Evolutionary conservation across 73 alveolate species (phyloP), one percentile per base, ranked within the genome.

Genomic region (Halteria grandinella): DNA sequence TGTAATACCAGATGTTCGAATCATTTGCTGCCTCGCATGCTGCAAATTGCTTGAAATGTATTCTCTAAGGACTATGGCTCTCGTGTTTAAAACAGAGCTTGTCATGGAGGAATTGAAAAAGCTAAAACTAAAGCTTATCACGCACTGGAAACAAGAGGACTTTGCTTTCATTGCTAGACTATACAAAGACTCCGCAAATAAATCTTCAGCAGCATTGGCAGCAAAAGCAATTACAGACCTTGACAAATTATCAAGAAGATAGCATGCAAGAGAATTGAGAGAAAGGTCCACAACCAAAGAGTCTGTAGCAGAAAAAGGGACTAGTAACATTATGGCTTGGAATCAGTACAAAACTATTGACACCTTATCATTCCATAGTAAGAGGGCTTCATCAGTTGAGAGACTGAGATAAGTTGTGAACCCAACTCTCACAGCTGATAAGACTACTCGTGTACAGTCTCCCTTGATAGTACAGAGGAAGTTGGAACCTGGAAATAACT

Each of bases 11-110:
- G n/a, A n/a, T n/a, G n/a, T n/a, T n/a, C n/a, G n/a, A n/a, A n/a
- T n/a, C n/a, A n/a, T n/a, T n/a, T n/a, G n/a, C 24, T 60, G 77
- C 59, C 43, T 60, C 43, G 77, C 77, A 6, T 60, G 77, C 34
- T 15, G 60, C 18, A 60, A 60, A 21, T 55, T 60, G 10, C 48
- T 60, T 2, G 77, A 60, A 14, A 21, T 60, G 11, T 60, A 40
- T 28, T 8, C 10, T 12, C 17, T 59, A 15, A 36, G 77, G 34
- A 40, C 37, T 37, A 40, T 18, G 20, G 59, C 59, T n/a, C 25
- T 60, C 18, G 77, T 60, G 6, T 60, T 60, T 40, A 60, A 60
- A 21, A 60, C 77, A 5, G 77, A 60, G 21, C 7, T 17, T 2
- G 43, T 59, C 7, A 59, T 60, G 12, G 77, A 60, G 12, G 59